Percentiles rank a stretch among this genome's conserved stretches.
These are phyloP conservation scores for Spencermartinsiella ligniputridi DNA, from an alignment of 1,139 yeast species.

Conservation along the genomic window DNA sequence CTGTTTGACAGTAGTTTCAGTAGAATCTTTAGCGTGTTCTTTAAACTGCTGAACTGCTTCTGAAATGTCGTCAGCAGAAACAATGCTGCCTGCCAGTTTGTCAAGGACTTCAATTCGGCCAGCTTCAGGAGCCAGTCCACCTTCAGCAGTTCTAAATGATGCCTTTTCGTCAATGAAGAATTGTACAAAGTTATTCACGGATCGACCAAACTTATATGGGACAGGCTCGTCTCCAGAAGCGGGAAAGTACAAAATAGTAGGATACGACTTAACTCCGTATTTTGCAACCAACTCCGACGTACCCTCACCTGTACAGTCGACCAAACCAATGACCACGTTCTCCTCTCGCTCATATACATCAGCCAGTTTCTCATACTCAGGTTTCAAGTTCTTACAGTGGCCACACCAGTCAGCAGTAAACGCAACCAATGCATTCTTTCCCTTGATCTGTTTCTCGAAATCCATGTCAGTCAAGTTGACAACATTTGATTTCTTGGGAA, in stretches of 20 bases:
- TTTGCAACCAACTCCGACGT: slow-evolving; percentile 41
- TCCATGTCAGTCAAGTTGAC: slow-evolving; percentile 38
- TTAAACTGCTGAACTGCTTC: slow-evolving; percentile 1
- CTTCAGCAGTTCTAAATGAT: slow-evolving; percentile 50
- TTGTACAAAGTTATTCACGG: slow-evolving; percentile 41
- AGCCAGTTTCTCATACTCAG: slow-evolving; percentile 58
- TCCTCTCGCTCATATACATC: slow-evolving; percentile 42
- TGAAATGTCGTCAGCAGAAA: slow-evolving; percentile 11
- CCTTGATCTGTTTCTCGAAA: slow-evolving; percentile 25
- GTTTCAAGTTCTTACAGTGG: slow-evolving; percentile 66
- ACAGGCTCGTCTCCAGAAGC: slow-evolving; percentile 35
- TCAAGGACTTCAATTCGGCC: slow-evolving; percentile 52
- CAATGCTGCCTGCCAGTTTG: slow-evolving; percentile 21
- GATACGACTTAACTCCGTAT: slow-evolving; percentile 46
- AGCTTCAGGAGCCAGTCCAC: slow-evolving; percentile 47
- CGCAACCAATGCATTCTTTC: slow-evolving; percentile 32
- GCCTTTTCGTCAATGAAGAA: slow-evolving; percentile 51
- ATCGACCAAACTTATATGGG: slow-evolving; percentile 45
- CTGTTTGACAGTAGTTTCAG: not conserved
- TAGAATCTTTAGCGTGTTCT: not conserved
- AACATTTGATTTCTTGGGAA: slow-evolving; percentile 20
- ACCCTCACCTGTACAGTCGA: slow-evolving; percentile 44
- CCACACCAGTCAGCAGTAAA: slow-evolving; percentile 80
- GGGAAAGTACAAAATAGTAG: slow-evolving; percentile 50
- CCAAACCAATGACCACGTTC: slow-evolving; percentile 46